Evolutionary conservation across 768 basidiomycete species (phyloP).

Genomic region (Xerocomellus dryophilus): DNA sequence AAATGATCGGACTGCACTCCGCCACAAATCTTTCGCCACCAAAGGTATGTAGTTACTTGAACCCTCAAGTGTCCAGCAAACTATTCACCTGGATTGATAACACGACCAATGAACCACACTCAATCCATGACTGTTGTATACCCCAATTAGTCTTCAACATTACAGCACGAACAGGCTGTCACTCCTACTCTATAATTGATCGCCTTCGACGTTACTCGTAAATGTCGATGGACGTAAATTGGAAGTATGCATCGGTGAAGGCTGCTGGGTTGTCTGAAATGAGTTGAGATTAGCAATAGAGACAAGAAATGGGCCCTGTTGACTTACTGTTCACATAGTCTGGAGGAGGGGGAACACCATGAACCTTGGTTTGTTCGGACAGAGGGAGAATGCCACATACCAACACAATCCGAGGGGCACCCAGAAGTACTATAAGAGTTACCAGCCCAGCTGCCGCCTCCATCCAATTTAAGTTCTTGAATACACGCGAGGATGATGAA

Average conservation of each 20-base stretch:
- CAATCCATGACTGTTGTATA: neutral
- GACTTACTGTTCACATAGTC: conserved; percentile 30
- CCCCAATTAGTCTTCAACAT: neutral
- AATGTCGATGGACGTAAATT: conserved; percentile 37
- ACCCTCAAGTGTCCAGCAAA: too few relatives aligned
- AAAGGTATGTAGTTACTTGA: neutral
- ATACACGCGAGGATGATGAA: neutral
- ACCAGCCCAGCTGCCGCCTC: conserved; percentile 34
- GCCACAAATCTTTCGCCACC: neutral
- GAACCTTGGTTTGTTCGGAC: neutral
- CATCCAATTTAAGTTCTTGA: neutral
- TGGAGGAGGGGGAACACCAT: neutral
- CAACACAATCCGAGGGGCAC: conserved; percentile 31
- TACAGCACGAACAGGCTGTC: neutral
- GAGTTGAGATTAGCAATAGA: neutral
- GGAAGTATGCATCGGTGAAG: conserved; percentile 42
- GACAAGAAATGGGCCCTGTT: neutral
- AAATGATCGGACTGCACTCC: neutral
- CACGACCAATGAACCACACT: neutral
- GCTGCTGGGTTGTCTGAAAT: conserved; percentile 36
- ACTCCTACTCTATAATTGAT: neutral
- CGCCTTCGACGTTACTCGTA: conserved; percentile 24
- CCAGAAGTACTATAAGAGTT: conserved; percentile 28
- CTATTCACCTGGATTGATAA: neutral
- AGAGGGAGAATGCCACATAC: conserved; percentile 11